Evolutionary conservation across 805 yeast genomes (phyloP).

Genomic region (Candida qinlingensis): DNA sequence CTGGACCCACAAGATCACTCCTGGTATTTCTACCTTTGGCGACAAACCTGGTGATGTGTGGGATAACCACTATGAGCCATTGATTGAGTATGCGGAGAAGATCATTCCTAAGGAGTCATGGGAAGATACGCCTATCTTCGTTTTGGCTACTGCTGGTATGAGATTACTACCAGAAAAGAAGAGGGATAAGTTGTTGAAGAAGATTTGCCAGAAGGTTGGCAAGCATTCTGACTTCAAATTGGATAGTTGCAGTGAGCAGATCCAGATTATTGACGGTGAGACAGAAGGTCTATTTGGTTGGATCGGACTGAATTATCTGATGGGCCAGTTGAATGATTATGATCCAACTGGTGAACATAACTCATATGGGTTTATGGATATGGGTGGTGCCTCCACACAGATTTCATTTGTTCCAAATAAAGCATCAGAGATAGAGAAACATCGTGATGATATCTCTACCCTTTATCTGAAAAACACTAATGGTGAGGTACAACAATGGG

Average conservation of each 20-base stretch:
- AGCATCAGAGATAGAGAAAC: conserved; percentile 51
- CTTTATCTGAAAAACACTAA: conserved; percentile 61
- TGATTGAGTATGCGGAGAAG: conserved; percentile 63
- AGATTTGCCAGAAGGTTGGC: conserved; percentile 55
- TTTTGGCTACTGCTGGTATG: conserved; percentile 98
- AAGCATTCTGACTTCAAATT: conserved; percentile 51
- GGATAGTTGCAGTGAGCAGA: conserved; percentile 57
- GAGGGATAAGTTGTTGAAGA: conserved; percentile 47
- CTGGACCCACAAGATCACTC: conserved; percentile 71
- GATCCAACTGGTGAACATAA: conserved; percentile 35
- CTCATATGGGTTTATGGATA: conserved; percentile 94
- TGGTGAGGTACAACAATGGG: conserved; percentile 73
- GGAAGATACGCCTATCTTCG: conserved; percentile 72
- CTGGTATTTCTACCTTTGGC: conserved; percentile 77
- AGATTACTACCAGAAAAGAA: conserved; percentile 58
- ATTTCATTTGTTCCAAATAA: conserved; percentile 85
- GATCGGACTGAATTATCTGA: conserved; percentile 83
- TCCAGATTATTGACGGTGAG: conserved; percentile 88
- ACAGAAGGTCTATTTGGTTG: conserved; percentile 95
- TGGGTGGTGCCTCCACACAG: conserved; percentile 99
- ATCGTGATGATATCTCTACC: conserved; percentile 66
- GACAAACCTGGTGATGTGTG: conserved; percentile 54
- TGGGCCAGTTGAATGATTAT: conserved; percentile 55
- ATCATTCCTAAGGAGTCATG: conserved; percentile 62
- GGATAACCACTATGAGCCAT: conserved; percentile 58